These are phyloP conservation scores for Diaporthe helianthi DNA, from an alignment of 2,329 filamentous ascomycete genomes.

Conservation along the genomic window DNA sequence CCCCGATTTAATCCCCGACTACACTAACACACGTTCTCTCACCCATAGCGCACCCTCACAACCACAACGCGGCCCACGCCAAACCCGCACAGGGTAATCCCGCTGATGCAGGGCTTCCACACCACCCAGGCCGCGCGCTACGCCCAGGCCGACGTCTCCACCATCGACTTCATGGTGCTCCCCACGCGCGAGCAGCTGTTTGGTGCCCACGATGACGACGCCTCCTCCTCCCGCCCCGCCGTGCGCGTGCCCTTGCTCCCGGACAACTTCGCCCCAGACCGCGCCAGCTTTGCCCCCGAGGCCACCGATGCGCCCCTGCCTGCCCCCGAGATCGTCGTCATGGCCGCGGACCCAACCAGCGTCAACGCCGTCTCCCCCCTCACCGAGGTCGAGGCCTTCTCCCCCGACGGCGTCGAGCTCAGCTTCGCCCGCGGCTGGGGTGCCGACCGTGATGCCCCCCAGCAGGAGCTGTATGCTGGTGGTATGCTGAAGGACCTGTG, in stretches of 20 bases:
- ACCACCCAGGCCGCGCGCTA: constrained; percentile 50
- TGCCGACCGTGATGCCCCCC: background rate
- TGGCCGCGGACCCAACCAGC: constrained; percentile 63
- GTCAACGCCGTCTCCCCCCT: constrained; percentile 59
- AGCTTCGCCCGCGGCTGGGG: constrained; percentile 55
- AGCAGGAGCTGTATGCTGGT: constrained; percentile 42
- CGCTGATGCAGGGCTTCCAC: constrained; percentile 70
- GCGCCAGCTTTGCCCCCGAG: constrained; percentile 53
- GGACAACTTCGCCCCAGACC: constrained; percentile 60
- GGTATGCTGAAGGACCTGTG: constrained; percentile 63
- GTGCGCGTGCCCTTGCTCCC: constrained; percentile 67
- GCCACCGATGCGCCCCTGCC: constrained; percentile 50
- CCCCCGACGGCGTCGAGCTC: constrained; percentile 62
- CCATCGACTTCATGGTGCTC: constrained; percentile 62
- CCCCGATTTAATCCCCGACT: constrained; percentile 34
- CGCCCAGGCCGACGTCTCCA: constrained; percentile 42
- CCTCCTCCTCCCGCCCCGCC: constrained; percentile 42
- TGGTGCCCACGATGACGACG: constrained; percentile 42
- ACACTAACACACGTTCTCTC: constrained; percentile 39
- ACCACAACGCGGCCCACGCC: constrained; percentile 52
- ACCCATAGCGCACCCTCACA: constrained; percentile 49
- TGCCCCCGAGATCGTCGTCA: constrained; percentile 57
- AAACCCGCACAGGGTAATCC: constrained; percentile 53
- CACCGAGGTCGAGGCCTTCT: constrained; percentile 65
- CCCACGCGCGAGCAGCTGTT: constrained; percentile 49